Evolutionary conservation across 768 basidiomycete genomes (phyloP).

Genomic region (Podaxis carcinomalis): DNA sequence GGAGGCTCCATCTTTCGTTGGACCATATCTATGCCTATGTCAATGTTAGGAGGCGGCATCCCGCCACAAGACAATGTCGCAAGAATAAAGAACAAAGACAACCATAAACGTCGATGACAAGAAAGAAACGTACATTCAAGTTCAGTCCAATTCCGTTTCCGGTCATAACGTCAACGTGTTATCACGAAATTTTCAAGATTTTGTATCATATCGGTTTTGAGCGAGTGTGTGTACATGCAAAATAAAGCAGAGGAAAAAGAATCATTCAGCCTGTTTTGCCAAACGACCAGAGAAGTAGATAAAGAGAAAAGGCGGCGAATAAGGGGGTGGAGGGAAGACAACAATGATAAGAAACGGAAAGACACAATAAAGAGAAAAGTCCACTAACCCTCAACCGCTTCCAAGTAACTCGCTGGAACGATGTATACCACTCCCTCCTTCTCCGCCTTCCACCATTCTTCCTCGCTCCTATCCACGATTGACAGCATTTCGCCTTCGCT

Average conservation of each 20-base stretch:
- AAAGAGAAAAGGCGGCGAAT: slow-evolving; percentile 5
- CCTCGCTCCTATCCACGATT: slow-evolving; percentile 80
- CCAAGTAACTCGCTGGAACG: slow-evolving; percentile 90
- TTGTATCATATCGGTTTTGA: slow-evolving; percentile 25
- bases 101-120: not conserved
- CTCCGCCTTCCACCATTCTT: slow-evolving; percentile 97
- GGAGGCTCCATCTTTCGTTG: not conserved
- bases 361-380: slow-evolving; percentile 43
- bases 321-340: not conserved
- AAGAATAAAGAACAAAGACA: not conserved
- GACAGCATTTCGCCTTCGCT: slow-evolving; percentile 72
- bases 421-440: slow-evolving; percentile 80
- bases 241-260: slow-evolving; percentile 42
- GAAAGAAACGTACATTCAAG: not conserved
- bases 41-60: not conserved
- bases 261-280: slow-evolving; percentile 74
- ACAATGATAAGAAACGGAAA: slow-evolving; percentile 38
- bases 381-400: slow-evolving; percentile 87
- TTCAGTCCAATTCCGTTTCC: not conserved
- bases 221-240: slow-evolving; percentile 36
- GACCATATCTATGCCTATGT: not conserved
- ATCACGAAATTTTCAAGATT: slow-evolving; percentile 19
- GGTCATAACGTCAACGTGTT: not conserved
- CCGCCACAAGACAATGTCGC: not conserved
- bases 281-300: slow-evolving; percentile 4